Conservation (phyloP, 192 early-diverging fungal genomes). For the Chytriomyces sp. region DNA sequence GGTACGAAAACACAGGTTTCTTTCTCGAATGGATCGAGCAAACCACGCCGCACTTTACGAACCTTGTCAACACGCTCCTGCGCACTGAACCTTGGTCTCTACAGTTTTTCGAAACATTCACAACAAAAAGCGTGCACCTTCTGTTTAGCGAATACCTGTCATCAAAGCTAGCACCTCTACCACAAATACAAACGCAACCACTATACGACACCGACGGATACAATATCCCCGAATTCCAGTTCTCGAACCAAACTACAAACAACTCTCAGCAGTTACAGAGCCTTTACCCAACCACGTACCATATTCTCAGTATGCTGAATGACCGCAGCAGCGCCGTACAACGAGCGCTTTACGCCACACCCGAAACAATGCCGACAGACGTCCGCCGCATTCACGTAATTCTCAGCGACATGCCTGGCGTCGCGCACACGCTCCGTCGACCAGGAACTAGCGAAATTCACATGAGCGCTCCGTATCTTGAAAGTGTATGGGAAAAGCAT, state of each 20-base stretch:
- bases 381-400: constrained; percentile 21
- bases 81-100: constrained; percentile 18
- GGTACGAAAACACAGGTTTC: constrained; percentile 45
- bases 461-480: constrained; percentile 36
- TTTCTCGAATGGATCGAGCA: constrained; percentile 42
- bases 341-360: no score
- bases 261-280: no score
- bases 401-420: constrained; percentile 35
- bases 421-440: constrained; percentile 38
- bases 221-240: no score
- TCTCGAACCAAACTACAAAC: no score
- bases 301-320: no score
- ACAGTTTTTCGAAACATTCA: constrained; percentile 7
- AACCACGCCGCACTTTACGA: constrained; percentile 1
- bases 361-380: neutral
- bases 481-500: constrained; percentile 16
- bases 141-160: constrained; percentile 27
- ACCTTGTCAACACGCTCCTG: constrained; percentile 15
- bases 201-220: no score
- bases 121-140: neutral
- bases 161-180: neutral
- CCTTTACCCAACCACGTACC: no score
- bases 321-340: no score
- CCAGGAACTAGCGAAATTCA: constrained; percentile 45
- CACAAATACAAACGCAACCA: no score